Conservation (phyloP, 495 filamentous ascomycete species). For the Friedmanniomyces simplex region DNA sequence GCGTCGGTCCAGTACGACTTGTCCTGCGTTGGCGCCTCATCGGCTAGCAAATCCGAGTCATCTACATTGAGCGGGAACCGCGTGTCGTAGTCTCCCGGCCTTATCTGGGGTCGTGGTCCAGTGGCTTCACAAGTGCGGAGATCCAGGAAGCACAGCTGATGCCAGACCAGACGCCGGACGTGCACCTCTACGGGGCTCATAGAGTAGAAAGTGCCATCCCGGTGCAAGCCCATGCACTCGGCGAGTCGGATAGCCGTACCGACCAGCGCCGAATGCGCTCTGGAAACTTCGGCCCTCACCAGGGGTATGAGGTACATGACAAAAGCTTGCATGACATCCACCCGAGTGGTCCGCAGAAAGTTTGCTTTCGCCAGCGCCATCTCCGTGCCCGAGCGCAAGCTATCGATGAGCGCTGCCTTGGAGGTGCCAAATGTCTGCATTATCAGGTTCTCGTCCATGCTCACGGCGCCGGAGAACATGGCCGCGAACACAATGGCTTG, state of each 20-base stretch:
- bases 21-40: conserved; percentile 32
- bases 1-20: conserved; percentile 54
- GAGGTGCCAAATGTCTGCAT: conserved; percentile 39
- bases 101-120: conserved; percentile 56
- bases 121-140: conserved; percentile 66
- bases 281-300: conserved; percentile 57
- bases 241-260: conserved; percentile 61
- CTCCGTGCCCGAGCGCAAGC: conserved; percentile 54
- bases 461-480: conserved; percentile 57
- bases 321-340: conserved; percentile 63
- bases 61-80: conserved; percentile 56
- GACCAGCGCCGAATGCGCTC: conserved; percentile 59
- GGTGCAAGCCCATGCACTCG: conserved; percentile 67
- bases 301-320: conserved; percentile 65
- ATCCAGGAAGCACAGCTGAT: conserved; percentile 64
- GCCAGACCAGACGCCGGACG: conserved; percentile 66
- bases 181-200: conserved; percentile 59
- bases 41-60: conserved; percentile 44
- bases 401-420: conserved; percentile 44
- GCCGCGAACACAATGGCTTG: conserved; percentile 58
- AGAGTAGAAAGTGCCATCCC: conserved; percentile 52
- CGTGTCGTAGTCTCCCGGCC: conserved; percentile 61
- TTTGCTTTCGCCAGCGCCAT: conserved; percentile 52
- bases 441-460: conserved; percentile 45
- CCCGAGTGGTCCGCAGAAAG: conserved; percentile 57